Evolutionary conservation across 192 early-diverging fungal genomes (phyloP).

Genomic region (Entomortierella chlamydospora): DNA sequence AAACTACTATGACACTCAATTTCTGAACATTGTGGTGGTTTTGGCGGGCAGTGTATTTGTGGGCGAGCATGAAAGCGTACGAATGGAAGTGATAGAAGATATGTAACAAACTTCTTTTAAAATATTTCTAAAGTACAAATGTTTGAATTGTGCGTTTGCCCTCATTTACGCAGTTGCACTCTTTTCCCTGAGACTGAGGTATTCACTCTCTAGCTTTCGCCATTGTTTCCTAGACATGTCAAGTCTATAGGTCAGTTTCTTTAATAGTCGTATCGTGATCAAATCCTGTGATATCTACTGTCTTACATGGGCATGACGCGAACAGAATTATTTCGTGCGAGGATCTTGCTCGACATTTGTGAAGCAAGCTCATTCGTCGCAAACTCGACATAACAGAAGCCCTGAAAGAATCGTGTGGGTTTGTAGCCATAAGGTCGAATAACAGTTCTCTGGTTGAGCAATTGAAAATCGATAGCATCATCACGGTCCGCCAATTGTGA

Average conservation of each 20-base stretch:
- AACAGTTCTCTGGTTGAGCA: constrained; percentile 23
- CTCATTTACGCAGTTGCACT: neutral
- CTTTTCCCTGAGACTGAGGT: constrained; percentile 33
- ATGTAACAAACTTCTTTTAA: too few species aligned
- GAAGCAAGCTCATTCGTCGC: constrained; percentile 24
- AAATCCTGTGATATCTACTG: too few species aligned
- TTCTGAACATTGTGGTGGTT: neutral
- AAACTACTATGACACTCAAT: too few species aligned
- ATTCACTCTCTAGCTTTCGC: constrained; percentile 47
- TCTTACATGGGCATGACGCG: constrained; percentile 54
- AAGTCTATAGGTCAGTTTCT: too few species aligned
- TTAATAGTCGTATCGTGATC: too few species aligned
- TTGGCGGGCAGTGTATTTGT: too few species aligned
- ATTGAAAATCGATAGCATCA: neutral
- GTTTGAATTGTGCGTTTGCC: too few species aligned
- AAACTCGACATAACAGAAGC: constrained; percentile 53
- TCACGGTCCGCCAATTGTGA: neutral
- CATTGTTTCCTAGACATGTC: constrained; percentile 34
- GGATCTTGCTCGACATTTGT: constrained; percentile 35
- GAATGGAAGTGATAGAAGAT: too few species aligned
- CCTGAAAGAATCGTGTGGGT: constrained; percentile 49
- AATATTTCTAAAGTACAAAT: too few species aligned
- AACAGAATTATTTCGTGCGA: constrained; percentile 40
- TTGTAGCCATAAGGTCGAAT: constrained; percentile 48
- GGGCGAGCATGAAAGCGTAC: too few species aligned